These are phyloP conservation scores for Kodamaea sp. DNA, from an alignment of 1,139 yeast genomes.

Conservation along the genomic window DNA sequence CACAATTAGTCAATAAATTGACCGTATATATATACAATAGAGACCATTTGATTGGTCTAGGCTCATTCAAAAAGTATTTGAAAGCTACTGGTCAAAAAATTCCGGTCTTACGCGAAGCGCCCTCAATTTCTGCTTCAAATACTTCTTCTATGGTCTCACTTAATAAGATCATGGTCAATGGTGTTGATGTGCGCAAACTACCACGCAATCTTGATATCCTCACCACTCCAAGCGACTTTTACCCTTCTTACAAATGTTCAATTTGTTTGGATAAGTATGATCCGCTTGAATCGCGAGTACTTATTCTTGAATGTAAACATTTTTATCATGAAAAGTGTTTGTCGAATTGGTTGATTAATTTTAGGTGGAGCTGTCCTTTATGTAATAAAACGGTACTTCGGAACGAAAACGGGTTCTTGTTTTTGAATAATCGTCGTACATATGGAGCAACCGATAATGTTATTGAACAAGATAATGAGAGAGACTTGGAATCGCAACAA, in stretches of 20 bases:
- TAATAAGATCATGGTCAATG: constrained; percentile 27
- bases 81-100: constrained; percentile 12
- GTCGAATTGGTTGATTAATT: constrained; percentile 46
- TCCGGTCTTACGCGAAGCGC: constrained; percentile 13
- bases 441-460: neutral
- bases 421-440: constrained; percentile 1
- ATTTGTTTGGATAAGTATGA: constrained; percentile 43
- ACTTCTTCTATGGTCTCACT: constrained; percentile 16
- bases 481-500: no score
- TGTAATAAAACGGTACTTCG: constrained; percentile 33
- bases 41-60: constrained; percentile 32
- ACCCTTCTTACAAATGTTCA: constrained; percentile 41
- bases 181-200: constrained; percentile 26
- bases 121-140: constrained; percentile 12
- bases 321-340: constrained; percentile 43
- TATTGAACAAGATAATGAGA: no score
- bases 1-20: constrained; percentile 33
- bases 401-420: constrained; percentile 15
- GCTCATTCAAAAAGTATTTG: constrained; percentile 26
- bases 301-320: constrained; percentile 44
- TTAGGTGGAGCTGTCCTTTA: constrained; percentile 43
- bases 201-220: constrained; percentile 22
- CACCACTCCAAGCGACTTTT: constrained; percentile 35
- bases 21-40: constrained; percentile 40
- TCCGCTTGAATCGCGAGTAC: constrained; percentile 36